Conservation (phyloP, 2,329 filamentous ascomycete species). For the Septoria linicola region DNA sequence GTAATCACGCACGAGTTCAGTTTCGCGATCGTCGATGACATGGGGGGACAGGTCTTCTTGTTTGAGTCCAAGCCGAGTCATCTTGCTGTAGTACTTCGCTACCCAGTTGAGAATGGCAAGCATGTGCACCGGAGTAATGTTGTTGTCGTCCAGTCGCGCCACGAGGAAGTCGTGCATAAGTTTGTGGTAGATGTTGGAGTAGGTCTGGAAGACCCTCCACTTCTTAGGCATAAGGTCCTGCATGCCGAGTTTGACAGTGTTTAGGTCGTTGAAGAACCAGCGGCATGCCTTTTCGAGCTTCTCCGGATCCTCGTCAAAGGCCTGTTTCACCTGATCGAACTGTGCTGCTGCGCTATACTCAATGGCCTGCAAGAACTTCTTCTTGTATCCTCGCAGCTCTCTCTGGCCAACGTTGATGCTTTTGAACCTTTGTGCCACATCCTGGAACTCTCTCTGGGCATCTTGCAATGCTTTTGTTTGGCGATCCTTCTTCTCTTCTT, state of each 20-base stretch:
- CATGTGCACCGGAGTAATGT: slow-evolving; percentile 81
- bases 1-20: slow-evolving; percentile 90
- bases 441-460: slow-evolving; percentile 91
- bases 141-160: slow-evolving; percentile 76
- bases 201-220: slow-evolving; percentile 92
- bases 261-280: slow-evolving; percentile 98
- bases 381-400: slow-evolving; percentile 91
- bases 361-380: slow-evolving; percentile 85
- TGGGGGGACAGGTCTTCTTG: slow-evolving; percentile 78
- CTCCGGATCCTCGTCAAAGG: slow-evolving; percentile 79
- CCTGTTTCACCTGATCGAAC: slow-evolving; percentile 68
- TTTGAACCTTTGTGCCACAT: slow-evolving; percentile 89
- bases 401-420: slow-evolving; percentile 86
- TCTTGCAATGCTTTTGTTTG: slow-evolving; percentile 89
- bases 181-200: slow-evolving; percentile 84
- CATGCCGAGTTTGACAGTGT: slow-evolving; percentile 92
- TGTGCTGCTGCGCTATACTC: slow-evolving; percentile 69
- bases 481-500: slow-evolving; percentile 94
- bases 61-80: slow-evolving; percentile 80
- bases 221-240: slow-evolving; percentile 87
- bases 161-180: slow-evolving; percentile 95
- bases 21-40: slow-evolving; percentile 84
- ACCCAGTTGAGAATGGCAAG: slow-evolving; percentile 93
- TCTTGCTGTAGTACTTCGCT: slow-evolving; percentile 93
- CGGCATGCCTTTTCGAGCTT: slow-evolving; percentile 82